Base-by-base conservation (phyloP, 257 asterid genomes). In the Prunella vulgaris region DNA sequence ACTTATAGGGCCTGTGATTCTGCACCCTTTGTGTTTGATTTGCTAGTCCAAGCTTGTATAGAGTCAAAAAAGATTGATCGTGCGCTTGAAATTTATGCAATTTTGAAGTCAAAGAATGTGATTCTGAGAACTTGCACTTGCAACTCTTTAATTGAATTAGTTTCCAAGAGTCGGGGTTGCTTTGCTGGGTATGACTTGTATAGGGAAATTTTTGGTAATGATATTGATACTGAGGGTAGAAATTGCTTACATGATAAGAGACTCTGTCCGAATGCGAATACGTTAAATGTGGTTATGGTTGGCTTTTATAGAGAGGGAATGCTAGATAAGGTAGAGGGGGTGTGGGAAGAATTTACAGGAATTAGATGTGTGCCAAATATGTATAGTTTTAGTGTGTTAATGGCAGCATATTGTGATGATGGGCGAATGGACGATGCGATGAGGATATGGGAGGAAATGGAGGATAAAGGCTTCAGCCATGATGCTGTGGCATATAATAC, bases 21-120 rank as follows among this genome's bases (percentile, higher is more conserved):
- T 13, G 95, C 99, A 0, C 96, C 97, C 0, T 87, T 88, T 76
- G 97, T 93, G 80, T 90, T 88, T 67, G 97, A 93, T 77, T 78
- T 93, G 78, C 66, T 90, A 10, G 79, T 87, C 33, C 68, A 78
- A 33, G 92, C 96, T 51, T 90, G 95, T 56, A 44, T 88, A 60
- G 96, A 87, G 74, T 79, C 95, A 2, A 90, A 88, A 65, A 90
- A 85, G 74, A 52, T 82, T 53, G 95, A 88, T 69, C 76, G 63
- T 37, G 87, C 96, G 17, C 18, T 86, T 59, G 82, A 68, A 32
- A 79, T 87, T 3, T 83, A 81, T 37, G 73, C 86, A 15, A 71
- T 81, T 77, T 76, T 93, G 70, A 86, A 69, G 83, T 77, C 88
- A 13, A 93, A 79, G 75, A 74, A 77, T 48, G 82, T 84, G 70